Evolutionary conservation across 352 stramenopile species (phyloP).

Genomic region (Phytophthora foliorum): DNA sequence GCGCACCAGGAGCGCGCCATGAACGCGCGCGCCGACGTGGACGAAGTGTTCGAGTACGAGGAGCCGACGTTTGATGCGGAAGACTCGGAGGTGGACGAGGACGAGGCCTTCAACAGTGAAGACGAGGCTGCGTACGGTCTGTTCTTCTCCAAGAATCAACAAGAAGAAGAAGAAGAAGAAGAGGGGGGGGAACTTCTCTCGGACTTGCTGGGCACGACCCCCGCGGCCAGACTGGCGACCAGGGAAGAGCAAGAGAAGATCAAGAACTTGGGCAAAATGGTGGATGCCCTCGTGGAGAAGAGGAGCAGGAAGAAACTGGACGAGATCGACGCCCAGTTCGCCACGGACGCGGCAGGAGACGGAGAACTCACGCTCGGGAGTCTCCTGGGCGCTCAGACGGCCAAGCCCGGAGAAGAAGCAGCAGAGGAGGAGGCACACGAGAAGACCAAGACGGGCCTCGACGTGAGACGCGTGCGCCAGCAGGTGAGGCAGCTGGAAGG

Average conservation of each 20-base stretch:
- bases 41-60: conserved; percentile 88
- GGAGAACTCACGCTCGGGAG: conserved; percentile 39
- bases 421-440: conserved; percentile 29
- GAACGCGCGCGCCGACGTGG: conserved; percentile 78
- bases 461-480: conserved; percentile 74
- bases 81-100: conserved; percentile 95
- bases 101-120: conserved; percentile 95
- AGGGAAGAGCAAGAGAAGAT: conserved; percentile 58
- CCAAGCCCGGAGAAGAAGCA: conserved; percentile 47
- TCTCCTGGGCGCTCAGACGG: conserved; percentile 47
- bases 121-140: conserved; percentile 91
- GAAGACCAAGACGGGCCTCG: conserved; percentile 40
- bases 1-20: conserved; percentile 60
- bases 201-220: conserved; percentile 70
- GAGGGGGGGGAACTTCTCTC: conserved; percentile 79
- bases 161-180: conserved; percentile 56
- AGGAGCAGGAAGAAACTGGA: conserved; percentile 61
- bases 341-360: conserved; percentile 23
- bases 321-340: conserved; percentile 63
- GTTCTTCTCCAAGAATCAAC: conserved; percentile 77
- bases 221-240: conserved; percentile 66
- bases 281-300: conserved; percentile 59
- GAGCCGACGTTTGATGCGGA: conserved; percentile 79
- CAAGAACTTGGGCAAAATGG: conserved; percentile 57
- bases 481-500: conserved; percentile 78